Evolutionary conservation across 1,284 basidiomycete genomes (phyloP), one percentile per base, ranked within the genome.

Genomic region (Moesziomyces globuligerus): DNA sequence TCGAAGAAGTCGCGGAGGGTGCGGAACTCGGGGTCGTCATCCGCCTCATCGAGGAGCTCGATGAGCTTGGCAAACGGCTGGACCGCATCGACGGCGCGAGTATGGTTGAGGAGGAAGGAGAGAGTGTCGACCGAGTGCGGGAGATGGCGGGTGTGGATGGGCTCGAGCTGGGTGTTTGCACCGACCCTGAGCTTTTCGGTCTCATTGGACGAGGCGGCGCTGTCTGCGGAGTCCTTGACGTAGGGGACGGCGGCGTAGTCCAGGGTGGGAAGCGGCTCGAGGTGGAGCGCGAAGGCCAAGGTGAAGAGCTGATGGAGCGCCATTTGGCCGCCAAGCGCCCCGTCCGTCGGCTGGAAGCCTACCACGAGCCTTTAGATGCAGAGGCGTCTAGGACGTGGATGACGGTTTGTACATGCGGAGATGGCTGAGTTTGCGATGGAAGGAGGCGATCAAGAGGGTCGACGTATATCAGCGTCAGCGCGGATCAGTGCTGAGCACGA

Each of bases 1-100:
- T 81, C 78, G 55, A 81, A 80, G 51, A 81, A 81, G 0, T 62
- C 64, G 23, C 78, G 69, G 41, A 81, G 51, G 7, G 62, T 66
- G 9, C 67, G 50, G 28, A 81, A 81, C 25, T 72, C 61, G 2
- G 77, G 75, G 26, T 76, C 71, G 5, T 67, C 56, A 48, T 81
- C 79, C 1, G 76, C 79, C 17, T 67, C 58, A 15, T 74, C 72
- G 29, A 81, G 76, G 10, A 80, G 41, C 9, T 37, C 23, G 36
- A 81, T 52, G 28, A 81, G 60, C 29, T 70, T 55, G 17, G 76
- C 47, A 51, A 72, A 77, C 3, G 62, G 57, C 38, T 60, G 51
- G 15, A 76, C 61, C 1, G 68, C 69, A 9, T 74, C 70, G 39
- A 68, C 36, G 11, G 69, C 62, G 3, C 52, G 40, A 13, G 76